Percentiles rank a stretch among this genome's conserved stretches.
Evolutionary conservation across 2,329 filamentous ascomycete species (phyloP).

Genomic region (Talaromyces islandicus): DNA sequence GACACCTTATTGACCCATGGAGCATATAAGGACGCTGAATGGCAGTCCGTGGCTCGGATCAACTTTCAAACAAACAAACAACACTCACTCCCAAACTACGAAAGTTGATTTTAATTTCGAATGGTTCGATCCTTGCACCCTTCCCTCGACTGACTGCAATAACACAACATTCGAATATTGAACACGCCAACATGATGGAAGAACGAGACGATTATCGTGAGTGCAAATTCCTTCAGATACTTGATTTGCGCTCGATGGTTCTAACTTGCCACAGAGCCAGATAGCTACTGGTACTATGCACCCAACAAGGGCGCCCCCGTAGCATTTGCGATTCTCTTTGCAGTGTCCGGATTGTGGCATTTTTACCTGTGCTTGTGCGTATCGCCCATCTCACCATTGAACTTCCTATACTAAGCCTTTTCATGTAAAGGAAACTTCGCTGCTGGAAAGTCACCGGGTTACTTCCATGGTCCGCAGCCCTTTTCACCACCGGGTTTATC

Average conservation of each 20-base stretch:
- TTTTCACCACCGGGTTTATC: constrained; percentile 35
- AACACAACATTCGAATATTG: not conserved
- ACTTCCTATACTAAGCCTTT: constrained; percentile 4
- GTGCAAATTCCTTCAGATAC: not conserved
- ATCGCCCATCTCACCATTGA: not conserved
- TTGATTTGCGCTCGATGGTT: not conserved
- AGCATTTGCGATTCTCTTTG: constrained; percentile 35
- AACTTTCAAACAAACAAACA: too few relatives aligned
- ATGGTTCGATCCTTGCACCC: not conserved
- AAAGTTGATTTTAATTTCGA: not conserved
- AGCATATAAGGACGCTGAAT: not conserved
- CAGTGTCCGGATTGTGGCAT: constrained; percentile 31
- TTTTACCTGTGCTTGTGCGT: constrained; percentile 33
- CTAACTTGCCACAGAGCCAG: constrained; percentile 20
- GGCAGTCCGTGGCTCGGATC: not conserved
- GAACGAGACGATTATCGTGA: not conserved
- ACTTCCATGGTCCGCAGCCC: constrained; percentile 35
- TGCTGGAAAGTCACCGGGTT: constrained; percentile 38
- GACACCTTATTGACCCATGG: not conserved
- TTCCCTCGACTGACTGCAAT: not conserved
- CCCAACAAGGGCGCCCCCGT: constrained; percentile 38
- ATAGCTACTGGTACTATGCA: constrained; percentile 35
- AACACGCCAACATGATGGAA: not conserved
- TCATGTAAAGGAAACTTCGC: constrained; percentile 26
- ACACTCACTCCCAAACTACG: not conserved